Base-by-base conservation (phyloP, 306 rosid species). In the Spatholobus suberectus region DNA sequence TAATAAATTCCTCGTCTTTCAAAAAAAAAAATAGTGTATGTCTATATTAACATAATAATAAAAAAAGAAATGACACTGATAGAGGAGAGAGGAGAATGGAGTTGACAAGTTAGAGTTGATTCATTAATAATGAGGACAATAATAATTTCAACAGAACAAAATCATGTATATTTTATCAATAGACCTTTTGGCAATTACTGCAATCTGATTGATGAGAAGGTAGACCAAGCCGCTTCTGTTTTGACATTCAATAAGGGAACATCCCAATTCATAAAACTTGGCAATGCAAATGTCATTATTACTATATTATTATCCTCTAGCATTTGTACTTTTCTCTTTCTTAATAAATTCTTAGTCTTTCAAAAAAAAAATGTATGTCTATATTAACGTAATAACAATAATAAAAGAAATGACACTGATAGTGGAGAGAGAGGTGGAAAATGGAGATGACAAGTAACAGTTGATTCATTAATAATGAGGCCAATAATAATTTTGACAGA, bases 151-250 rank as follows among this genome's bases (percentile, higher is more conserved):
- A 77, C 17, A 29, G 49, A 38, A n/a, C n/a, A 63, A 67, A 61
- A 68, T 52, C 57, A 81, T 12, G 49, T 15, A 80, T 58, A 75
- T 66, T 41, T 40, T 29, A 54, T 37, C 55, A 71, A 51, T 29
- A 46, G 23, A 94, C 99, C 99, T 94, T 94, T 90, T 94, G 99
- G 85, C 98, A 96, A 84, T 78, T 79, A 69, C 54, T 83, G 85
- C 32, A 29, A 46, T 44, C 37, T 27, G 8, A 65, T 58, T 62
- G 21, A 35, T 72, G 37, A 43, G 32, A 76, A 26, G 32, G 61
- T 34, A 71, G 32, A 81, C 82, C 41, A 84, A 57, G 34, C 58
- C 61, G 54, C 27, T 77, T 62, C 46, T 27, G 51, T 81, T 73
- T 73, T 70, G 52, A 38, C 74, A 41, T 4, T 43, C 41, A 52